These are phyloP conservation scores for Colletotrichum melonis DNA, from an alignment of 2,329 filamentous ascomycete species.

Conservation along the genomic window DNA sequence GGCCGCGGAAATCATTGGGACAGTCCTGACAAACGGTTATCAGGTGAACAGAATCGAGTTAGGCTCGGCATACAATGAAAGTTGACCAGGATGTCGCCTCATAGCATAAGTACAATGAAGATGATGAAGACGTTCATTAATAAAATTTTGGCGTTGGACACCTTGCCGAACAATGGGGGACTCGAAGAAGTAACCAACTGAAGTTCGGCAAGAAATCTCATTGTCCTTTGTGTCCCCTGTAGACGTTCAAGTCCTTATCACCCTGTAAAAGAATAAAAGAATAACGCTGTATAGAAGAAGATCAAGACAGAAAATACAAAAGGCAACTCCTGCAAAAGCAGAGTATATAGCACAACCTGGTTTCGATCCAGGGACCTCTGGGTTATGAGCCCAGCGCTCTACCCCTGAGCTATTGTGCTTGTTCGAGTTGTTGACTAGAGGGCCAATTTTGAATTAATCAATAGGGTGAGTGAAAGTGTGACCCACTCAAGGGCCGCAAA, in stretches of 20 bases:
- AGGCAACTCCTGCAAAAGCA: too few relatives aligned
- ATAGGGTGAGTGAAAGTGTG: not conserved
- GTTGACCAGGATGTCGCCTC: too few relatives aligned
- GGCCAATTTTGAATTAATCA: not conserved
- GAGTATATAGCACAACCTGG: not conserved
- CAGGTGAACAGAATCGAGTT: too few relatives aligned
- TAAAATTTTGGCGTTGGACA: too few relatives aligned
- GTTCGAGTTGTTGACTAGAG: not conserved
- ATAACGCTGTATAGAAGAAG: too few relatives aligned
- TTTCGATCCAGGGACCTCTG: constrained; percentile 23
- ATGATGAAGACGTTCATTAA: too few relatives aligned
- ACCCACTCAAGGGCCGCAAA: not conserved
- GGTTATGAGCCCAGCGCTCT: constrained; percentile 21
- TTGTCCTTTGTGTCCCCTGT: not conserved
- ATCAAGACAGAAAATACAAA: not conserved
- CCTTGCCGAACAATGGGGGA: not conserved
- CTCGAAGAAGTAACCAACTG: not conserved
- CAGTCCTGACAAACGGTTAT: too few relatives aligned
- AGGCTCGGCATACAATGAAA: too few relatives aligned
- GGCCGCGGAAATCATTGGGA: too few relatives aligned
- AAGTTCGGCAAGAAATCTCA: not conserved
- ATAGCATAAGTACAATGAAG: too few relatives aligned
- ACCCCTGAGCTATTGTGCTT: constrained; percentile 21
- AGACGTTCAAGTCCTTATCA: not conserved
- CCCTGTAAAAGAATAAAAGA: not conserved